Base-by-base conservation (phyloP, 2,329 filamentous ascomycete genomes). In the Fusarium palustre region DNA sequence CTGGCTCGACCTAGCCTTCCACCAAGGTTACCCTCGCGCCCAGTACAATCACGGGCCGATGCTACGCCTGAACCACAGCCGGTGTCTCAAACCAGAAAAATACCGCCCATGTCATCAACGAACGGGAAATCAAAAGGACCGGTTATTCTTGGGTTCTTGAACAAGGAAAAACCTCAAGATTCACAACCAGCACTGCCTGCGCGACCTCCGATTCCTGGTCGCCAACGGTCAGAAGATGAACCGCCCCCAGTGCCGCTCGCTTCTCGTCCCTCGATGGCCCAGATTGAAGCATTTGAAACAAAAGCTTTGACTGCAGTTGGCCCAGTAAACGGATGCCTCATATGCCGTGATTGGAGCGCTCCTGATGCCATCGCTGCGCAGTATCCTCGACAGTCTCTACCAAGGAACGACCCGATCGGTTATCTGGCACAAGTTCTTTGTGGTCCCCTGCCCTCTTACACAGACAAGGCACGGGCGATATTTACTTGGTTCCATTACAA, bases 401-500 rank as follows among this genome's bases (percentile, higher is more conserved):
- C 93, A 6, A 81, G 84, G 20, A 80, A 83, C 18, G 85, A 88
- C 45, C 89, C 91, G 0, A 83, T 96, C 5, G 88, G 86, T 22
- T 92, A 92, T 81, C 85, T 99, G 25, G 94, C 94, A 0, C 86
- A 88, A 53, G 88, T 92, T 53, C 86, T 98, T 22, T 97, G 93
- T 59, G 84, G 86, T 6, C 91, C 92, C 0, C 97, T 98, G 76
- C 81, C 88, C 1, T 97, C 93, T 1, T 81, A 84, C 2, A 97
- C 95, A 0, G 95, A 98, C 79, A 97, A 97, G 81, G 95, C 96
- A 4, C 87, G 96, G 30, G 93, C 90, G 3, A 92, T 99, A 63
- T 98, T 98, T 77, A 93, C 92, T 2, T 99, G 96, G 96, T 89
- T 94, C 41, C 95, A 98, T 79, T 90, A 98, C 79, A 98, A 98